Percentiles rank a stretch among this genome's conserved stretches.
Evolutionary conservation across 2,329 filamentous ascomycete genomes (phyloP).

Genomic region (Didymella arachidicola): DNA sequence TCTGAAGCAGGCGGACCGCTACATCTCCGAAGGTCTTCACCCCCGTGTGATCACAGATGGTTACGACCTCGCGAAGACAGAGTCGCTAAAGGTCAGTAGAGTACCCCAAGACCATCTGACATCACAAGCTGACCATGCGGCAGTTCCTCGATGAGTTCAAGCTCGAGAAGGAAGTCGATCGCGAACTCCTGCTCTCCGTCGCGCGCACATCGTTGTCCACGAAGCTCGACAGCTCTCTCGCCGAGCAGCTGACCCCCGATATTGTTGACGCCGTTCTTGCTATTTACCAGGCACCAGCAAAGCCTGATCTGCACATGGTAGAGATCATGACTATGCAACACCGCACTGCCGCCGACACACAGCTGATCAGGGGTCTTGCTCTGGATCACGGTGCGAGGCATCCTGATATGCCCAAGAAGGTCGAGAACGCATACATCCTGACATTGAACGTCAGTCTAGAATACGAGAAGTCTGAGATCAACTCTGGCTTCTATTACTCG

Average conservation of each 20-base stretch:
- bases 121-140: conserved; percentile 15
- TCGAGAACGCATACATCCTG: conserved; percentile 94
- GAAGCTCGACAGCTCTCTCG: conserved; percentile 89
- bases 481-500: conserved; percentile 98
- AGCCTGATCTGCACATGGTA: conserved; percentile 98
- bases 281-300: conserved; percentile 87
- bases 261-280: conserved; percentile 96
- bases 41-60: conserved; percentile 96
- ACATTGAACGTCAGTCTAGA: conserved; percentile 96
- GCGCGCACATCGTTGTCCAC: conserved; percentile 94
- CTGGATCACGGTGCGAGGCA: conserved; percentile 95
- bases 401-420: conserved; percentile 96
- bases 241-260: conserved; percentile 88
- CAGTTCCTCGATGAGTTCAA: conserved; percentile 96
- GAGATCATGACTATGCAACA: conserved; percentile 99
- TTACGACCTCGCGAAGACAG: conserved; percentile 94
- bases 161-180: conserved; percentile 83
- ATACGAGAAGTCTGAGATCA: conserved; percentile 99
- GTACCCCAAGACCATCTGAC: neutral
- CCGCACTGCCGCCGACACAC: conserved; percentile 92
- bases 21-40: conserved; percentile 96
- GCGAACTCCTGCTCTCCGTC: conserved; percentile 91
- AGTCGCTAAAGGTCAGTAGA: conserved; percentile 77
- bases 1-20: conserved; percentile 94
- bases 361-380: conserved; percentile 90